phyloP scores from a whole-genome alignment of 306 rosid genomes.

The Senna siamea region DNA sequence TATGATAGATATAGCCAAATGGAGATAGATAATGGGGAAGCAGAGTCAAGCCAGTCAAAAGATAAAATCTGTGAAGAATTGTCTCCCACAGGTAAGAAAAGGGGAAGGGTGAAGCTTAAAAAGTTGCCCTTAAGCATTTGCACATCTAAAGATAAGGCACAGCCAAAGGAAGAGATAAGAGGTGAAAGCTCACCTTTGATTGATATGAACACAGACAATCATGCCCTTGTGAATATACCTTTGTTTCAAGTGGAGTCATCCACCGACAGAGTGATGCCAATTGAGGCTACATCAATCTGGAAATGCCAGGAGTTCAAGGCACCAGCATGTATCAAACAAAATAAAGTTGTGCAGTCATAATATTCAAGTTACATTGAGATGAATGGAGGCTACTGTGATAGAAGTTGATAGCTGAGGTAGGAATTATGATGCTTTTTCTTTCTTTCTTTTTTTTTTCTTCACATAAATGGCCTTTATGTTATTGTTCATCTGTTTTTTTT shows the following conservation, averaged over 20 bases:
- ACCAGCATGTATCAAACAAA: slow-evolving; percentile 74
- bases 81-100: slow-evolving; percentile 68
- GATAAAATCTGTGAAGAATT: slow-evolving; percentile 58
- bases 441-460: slow-evolving; percentile 1
- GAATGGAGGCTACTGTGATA: slow-evolving; percentile 48
- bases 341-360: slow-evolving; percentile 78
- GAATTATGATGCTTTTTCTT: slow-evolving; percentile 59
- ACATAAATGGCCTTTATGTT: slow-evolving; percentile 45
- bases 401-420: slow-evolving; percentile 77
- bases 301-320: slow-evolving; percentile 84
- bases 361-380: slow-evolving; percentile 42
- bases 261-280: slow-evolving; percentile 59
- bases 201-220: slow-evolving; percentile 55
- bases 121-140: slow-evolving; percentile 84
- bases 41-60: slow-evolving; percentile 68
- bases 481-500: slow-evolving; percentile 42
- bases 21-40: slow-evolving; percentile 61
- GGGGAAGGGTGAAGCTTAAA: slow-evolving; percentile 89
- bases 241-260: slow-evolving; percentile 67
- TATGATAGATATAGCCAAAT: slow-evolving; percentile 54
- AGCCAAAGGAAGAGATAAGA: slow-evolving; percentile 63
- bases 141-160: slow-evolving; percentile 69
- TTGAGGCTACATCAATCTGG: slow-evolving; percentile 72
- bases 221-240: slow-evolving; percentile 51
- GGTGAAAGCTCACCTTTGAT: slow-evolving; percentile 50